These are phyloP conservation scores for Colletotrichum sp. DNA, from an alignment of 2,329 filamentous ascomycete genomes.

Conservation along the genomic window DNA sequence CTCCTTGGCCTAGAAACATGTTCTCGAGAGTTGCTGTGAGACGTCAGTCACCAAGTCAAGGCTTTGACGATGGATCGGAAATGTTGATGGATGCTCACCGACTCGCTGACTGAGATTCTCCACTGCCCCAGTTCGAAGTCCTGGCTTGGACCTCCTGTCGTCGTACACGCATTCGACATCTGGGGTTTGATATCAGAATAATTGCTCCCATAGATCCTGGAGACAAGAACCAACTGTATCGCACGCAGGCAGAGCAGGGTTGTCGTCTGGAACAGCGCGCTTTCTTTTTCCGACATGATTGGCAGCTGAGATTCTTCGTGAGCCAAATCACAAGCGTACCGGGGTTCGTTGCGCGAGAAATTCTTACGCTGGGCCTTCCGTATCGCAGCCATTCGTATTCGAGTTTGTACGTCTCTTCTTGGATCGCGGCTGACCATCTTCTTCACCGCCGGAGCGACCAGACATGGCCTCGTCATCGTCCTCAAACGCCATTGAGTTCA, in stretches of 20 bases:
- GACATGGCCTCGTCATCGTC: slow-evolving; percentile 2
- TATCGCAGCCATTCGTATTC: neutral
- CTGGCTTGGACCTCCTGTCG: slow-evolving; percentile 34
- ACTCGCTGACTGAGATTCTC: slow-evolving; percentile 36
- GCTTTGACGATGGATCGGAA: neutral
- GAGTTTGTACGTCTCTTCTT: slow-evolving; percentile 2
- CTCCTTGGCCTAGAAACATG: slow-evolving; percentile 42
- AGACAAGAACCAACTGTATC: slow-evolving; percentile 28
- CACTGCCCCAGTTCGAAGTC: slow-evolving; percentile 37
- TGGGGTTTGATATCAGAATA: neutral
- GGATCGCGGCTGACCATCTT: neutral
- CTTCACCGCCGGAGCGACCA: neutral
- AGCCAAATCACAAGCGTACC: neutral
- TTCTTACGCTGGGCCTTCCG: neutral
- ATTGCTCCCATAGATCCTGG: neutral
- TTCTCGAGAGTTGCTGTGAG: slow-evolving; percentile 32
- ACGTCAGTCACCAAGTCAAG: slow-evolving; percentile 22
- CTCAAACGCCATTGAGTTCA: neutral
- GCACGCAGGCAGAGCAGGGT: slow-evolving; percentile 46
- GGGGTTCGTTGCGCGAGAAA: no score
- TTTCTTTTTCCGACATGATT: slow-evolving; percentile 49
- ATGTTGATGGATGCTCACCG: neutral
- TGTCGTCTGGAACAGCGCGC: slow-evolving; percentile 46
- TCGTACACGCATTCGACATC: slow-evolving; percentile 38
- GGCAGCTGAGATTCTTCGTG: slow-evolving; percentile 29